Evolutionary conservation across 495 filamentous ascomycete genomes (phyloP).

Genomic region (Penicillium simplicissimum): DNA sequence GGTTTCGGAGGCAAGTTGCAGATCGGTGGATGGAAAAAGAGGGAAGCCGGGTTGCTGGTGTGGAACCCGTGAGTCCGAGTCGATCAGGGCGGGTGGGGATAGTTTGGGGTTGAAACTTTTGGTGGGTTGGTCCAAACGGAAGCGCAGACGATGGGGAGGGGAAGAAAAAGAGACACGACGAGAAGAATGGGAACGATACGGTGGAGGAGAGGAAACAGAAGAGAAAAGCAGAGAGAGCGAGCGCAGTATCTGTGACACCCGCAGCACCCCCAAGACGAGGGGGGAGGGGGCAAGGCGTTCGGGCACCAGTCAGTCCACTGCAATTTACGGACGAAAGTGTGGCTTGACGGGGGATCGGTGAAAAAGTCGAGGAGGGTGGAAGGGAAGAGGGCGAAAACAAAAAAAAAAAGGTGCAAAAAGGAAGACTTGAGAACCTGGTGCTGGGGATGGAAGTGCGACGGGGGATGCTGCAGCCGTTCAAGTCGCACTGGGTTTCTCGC

Average conservation of each 20-base stretch:
- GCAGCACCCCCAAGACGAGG: background rate
- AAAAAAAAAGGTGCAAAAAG: background rate
- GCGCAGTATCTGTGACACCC: background rate
- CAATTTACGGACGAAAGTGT: slow-evolving; percentile 35
- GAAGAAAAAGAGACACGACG: slow-evolving; percentile 24
- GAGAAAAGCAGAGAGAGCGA: background rate
- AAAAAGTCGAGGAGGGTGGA: slow-evolving; percentile 22
- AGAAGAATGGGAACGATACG: slow-evolving; percentile 7
- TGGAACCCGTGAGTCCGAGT: slow-evolving; percentile 31
- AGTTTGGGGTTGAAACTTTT: slow-evolving; percentile 12
- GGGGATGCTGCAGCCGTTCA: slow-evolving; percentile 43
- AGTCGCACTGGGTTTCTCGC: slow-evolving; percentile 24
- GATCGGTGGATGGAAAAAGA: slow-evolving; percentile 25
- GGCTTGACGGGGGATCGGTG: background rate
- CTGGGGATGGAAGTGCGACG: slow-evolving; percentile 40
- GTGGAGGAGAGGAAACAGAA: background rate
- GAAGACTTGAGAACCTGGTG: slow-evolving; percentile 16
- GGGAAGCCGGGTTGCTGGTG: slow-evolving; percentile 25
- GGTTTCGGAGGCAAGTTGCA: slow-evolving; percentile 13
- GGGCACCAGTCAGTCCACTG: slow-evolving; percentile 38
- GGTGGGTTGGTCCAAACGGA: slow-evolving; percentile 17
- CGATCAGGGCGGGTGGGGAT: slow-evolving; percentile 39
- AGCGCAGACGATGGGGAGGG: slow-evolving; percentile 11
- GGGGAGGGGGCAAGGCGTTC: slow-evolving; percentile 36
- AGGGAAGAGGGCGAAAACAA: background rate